These are phyloP conservation scores for Kodamaea anthophila DNA, from an alignment of 1,139 yeast genomes.

Conservation along the genomic window DNA sequence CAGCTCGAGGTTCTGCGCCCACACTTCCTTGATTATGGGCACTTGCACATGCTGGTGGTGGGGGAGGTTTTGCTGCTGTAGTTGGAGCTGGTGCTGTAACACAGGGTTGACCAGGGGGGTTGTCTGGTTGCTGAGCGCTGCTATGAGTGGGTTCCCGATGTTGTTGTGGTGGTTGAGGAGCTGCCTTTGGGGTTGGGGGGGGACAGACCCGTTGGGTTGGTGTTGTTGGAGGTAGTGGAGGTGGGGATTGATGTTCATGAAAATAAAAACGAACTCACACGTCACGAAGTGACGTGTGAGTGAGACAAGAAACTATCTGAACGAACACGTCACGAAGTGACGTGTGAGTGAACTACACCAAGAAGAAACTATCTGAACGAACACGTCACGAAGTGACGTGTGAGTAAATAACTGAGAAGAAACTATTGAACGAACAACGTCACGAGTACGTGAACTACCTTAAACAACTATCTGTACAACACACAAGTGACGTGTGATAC, in stretches of 20 bases:
- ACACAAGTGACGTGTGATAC: too few species aligned
- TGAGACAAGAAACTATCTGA: too few species aligned
- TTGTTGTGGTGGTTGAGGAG: conserved; percentile 28
- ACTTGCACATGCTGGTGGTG: conserved; percentile 11
- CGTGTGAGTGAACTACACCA: too few species aligned
- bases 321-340: too few species aligned
- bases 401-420: too few species aligned
- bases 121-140: conserved; percentile 25
- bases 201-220: conserved; percentile 16
- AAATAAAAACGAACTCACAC: too few species aligned
- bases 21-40: conserved; percentile 62
- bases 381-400: too few species aligned
- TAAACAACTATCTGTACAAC: too few species aligned
- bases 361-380: too few species aligned
- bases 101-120: conserved; percentile 23
- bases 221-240: conserved; percentile 34
- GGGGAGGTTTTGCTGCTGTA: conserved; percentile 16
- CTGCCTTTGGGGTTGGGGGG: conserved; percentile 36
- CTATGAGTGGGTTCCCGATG: conserved; percentile 31
- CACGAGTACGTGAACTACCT: too few species aligned
- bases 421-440: too few species aligned
- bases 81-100: conserved; percentile 24
- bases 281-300: too few species aligned
- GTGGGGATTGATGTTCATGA: conserved; percentile 35
- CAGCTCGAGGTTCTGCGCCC: conserved; percentile 78